A percentile compares a stretch with the other conserved stretches of the same genome.
Conservation (phyloP, 2,329 filamentous ascomycete species). For the Fusarium compactum region DNA sequence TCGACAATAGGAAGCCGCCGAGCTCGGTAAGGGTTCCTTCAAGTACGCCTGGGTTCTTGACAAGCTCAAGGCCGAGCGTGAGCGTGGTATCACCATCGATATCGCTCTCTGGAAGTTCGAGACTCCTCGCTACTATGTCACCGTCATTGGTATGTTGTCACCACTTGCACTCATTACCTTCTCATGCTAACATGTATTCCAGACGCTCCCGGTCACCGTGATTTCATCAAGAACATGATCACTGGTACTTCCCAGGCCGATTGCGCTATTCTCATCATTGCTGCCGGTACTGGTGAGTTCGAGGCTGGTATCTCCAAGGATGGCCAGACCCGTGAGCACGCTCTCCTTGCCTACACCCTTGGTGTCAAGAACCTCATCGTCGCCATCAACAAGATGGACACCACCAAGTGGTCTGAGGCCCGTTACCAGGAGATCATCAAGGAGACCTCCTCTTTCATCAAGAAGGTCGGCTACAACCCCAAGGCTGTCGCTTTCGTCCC, state of each 20-base stretch:
- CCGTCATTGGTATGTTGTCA: constrained; percentile 84
- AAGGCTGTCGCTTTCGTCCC: constrained; percentile 98
- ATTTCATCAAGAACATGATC: constrained; percentile 99
- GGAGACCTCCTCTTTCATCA: constrained; percentile 99
- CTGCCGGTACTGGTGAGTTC: constrained; percentile 99
- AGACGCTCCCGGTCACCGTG: constrained; percentile 99
- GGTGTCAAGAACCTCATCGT: constrained; percentile 99
- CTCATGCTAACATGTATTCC: constrained; percentile 49
- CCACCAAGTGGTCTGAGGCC: constrained; percentile 95
- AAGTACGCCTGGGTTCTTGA: constrained; percentile 99
- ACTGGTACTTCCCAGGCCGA: constrained; percentile 99
- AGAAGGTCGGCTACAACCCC: constrained; percentile 99
- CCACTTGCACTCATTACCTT: neutral
- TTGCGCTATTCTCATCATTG: constrained; percentile 99
- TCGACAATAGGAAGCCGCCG: constrained; percentile 85
- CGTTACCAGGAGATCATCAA: constrained; percentile 99
- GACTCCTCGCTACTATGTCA: constrained; percentile 97
- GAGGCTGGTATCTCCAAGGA: constrained; percentile 99
- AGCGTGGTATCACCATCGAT: constrained; percentile 99
- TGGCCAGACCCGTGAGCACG: constrained; percentile 99
- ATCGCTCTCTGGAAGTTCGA: constrained; percentile 99
- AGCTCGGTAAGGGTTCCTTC: constrained; percentile 99
- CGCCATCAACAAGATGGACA: constrained; percentile 99
- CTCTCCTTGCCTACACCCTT: constrained; percentile 99
- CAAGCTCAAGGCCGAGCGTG: constrained; percentile 99